Base-by-base conservation (phyloP, 768 basidiomycete species). In the Collybiopsis luxurians region DNA sequence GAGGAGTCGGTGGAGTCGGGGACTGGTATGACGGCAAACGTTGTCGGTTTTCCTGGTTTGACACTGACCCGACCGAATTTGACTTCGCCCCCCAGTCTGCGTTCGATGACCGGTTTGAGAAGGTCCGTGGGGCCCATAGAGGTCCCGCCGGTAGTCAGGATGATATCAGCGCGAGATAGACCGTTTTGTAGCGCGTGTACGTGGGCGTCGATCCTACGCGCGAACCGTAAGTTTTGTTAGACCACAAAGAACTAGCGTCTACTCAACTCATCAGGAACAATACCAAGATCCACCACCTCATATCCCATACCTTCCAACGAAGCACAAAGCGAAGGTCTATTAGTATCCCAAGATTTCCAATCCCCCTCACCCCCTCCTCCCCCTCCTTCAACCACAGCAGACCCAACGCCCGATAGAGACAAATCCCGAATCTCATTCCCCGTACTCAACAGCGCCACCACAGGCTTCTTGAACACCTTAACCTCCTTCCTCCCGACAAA, bases 111-210 rank as follows among this genome's bases (percentile, higher is more conserved):
- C 1, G 93, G 93, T 69, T 95, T 95, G 39, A 96, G 71, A 21
- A 95, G 77, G 68, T 95, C 93, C 0, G 84, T 85, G 1, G 92
- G 81, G 0, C 93, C 93, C 93, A 95, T 95, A 1, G 90, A 92
- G 3, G 93, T 94, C 3, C 93, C 93, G 11, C 93, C 93, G 1
- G 93, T 96, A 0, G 90, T 89, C 11, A 95, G 71, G 13, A 96
- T 67, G 7, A 96, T 69, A 64, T 95, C 93, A 0, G 90, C 88
- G 19, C 67, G 64, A 36, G 79, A 73, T 6, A 90, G 73, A 0
- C 86, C 92, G 28, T 68, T 70, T 58, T 69, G 64, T 47, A 96
- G 78, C 2, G 82, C 81, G 10, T 68, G 66, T 21, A 85, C 76
- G 63, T 91, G 89, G 2, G 80, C 75, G 4, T 75, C 67, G 53